These are phyloP conservation scores for Gaultheria prostrata DNA, from an alignment of 148 eudicot genomes.

Conservation along the genomic window DNA sequence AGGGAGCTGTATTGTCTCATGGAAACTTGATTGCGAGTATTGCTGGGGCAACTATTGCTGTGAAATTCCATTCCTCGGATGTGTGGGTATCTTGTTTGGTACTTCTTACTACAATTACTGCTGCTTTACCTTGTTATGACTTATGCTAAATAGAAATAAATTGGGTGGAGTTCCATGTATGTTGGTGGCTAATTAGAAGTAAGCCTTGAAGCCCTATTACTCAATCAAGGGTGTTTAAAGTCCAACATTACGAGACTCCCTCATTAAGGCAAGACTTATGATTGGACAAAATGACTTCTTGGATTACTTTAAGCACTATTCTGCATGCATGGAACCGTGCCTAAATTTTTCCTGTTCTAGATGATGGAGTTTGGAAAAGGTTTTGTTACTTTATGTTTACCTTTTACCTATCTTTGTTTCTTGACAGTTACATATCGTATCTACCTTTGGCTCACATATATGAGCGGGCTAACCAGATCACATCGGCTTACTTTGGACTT, in stretches of 20 bases:
- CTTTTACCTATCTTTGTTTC: conserved; percentile 3
- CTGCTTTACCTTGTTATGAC: background rate
- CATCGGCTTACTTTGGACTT: conserved; percentile 49
- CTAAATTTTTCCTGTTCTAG: background rate
- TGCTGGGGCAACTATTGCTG: conserved; percentile 54
- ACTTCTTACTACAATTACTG: background rate
- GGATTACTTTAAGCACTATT: background rate
- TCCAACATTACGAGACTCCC: background rate
- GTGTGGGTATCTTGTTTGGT: conserved; percentile 52
- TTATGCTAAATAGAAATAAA: background rate
- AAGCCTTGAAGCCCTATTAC: background rate
- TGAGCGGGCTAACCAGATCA: conserved; percentile 74
- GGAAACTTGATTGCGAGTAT: conserved; percentile 71
- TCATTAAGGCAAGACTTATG: background rate
- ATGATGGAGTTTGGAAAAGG: background rate
- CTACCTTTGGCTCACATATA: conserved; percentile 97
- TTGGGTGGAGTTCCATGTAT: background rate
- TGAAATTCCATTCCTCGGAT: conserved; percentile 58
- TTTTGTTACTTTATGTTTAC: background rate
- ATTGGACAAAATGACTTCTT: background rate
- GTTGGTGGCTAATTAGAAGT: background rate
- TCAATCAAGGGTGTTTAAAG: background rate
- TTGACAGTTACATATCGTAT: conserved; percentile 80
- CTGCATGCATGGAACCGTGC: background rate
- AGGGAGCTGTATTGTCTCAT: conserved; percentile 90